Percentiles rank a stretch among this genome's conserved stretches.
Conservation (phyloP, 306 rosid genomes). For the Pachyrhizus erosus region DNA sequence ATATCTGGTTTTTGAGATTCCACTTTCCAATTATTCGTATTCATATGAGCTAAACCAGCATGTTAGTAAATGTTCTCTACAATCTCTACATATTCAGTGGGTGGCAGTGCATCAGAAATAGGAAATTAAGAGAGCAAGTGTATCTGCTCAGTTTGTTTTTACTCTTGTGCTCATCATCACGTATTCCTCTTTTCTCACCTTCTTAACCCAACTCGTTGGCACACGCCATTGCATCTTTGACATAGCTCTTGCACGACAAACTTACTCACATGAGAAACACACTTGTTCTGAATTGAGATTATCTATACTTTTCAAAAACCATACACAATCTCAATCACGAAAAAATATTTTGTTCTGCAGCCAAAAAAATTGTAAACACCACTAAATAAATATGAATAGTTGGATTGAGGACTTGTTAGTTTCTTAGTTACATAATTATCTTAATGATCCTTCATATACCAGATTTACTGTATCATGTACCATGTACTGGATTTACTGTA, state of each 20-base stretch:
- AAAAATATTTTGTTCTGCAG: background rate
- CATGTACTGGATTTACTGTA: background rate
- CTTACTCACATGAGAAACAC: background rate
- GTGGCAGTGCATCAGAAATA: slow-evolving; percentile 18
- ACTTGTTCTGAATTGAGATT: background rate
- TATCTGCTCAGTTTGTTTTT: slow-evolving; percentile 39
- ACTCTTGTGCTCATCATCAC: slow-evolving; percentile 37
- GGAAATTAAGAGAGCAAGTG: slow-evolving; percentile 11
- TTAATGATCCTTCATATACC: background rate
- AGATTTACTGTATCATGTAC: background rate
- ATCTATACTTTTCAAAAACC: background rate
- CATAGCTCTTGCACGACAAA: slow-evolving; percentile 18
- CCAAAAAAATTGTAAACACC: background rate
- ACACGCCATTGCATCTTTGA: slow-evolving; percentile 17
- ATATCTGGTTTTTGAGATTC: too few relatives aligned
- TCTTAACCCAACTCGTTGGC: slow-evolving; percentile 50
- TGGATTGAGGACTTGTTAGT: background rate
- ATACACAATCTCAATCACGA: background rate
- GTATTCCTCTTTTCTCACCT: slow-evolving; percentile 52
- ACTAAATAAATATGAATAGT: background rate
- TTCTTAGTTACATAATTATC: background rate
- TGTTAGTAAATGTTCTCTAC: background rate
- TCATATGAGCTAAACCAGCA: too few relatives aligned
- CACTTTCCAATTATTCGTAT: too few relatives aligned
- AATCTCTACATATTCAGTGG: slow-evolving; percentile 28